phyloP scores from a whole-genome alignment of 2,329 filamentous ascomycete genomes.

The Alternaria triticina region DNA sequence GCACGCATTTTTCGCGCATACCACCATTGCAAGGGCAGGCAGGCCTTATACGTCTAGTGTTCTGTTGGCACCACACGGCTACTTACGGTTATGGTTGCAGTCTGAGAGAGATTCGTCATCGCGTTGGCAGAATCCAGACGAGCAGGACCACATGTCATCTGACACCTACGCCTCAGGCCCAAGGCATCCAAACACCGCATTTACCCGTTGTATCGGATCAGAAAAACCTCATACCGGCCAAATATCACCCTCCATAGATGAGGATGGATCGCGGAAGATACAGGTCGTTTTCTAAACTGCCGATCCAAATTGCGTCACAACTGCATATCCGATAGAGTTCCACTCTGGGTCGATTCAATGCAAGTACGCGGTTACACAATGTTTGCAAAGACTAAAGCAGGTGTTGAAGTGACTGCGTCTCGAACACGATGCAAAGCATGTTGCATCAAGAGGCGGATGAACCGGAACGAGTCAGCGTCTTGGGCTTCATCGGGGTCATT shows the following conservation, averaged over 20 bases:
- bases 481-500: conserved; percentile 14
- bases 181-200: not conserved
- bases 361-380: not conserved
- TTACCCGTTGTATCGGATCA: not conserved
- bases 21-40: not conserved
- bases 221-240: not conserved
- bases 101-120: not conserved
- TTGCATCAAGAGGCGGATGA: conserved; percentile 11
- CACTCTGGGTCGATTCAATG: not conserved
- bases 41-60: not conserved
- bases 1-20: not conserved
- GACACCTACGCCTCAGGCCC: not conserved
- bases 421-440: conserved; percentile 7
- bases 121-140: not conserved
- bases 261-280: conserved; percentile 1
- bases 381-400: not conserved
- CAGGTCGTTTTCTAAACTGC: conserved; percentile 7
- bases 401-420: not conserved
- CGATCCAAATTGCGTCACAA: conserved; percentile 12
- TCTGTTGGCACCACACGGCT: not conserved
- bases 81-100: not conserved
- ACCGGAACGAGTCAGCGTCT: conserved; percentile 21
- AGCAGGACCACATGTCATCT: not conserved
- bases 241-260: not conserved
- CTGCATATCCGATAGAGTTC: not conserved